Base-by-base conservation (phyloP, 2,329 filamentous ascomycete species). In the Chlorencoelia australis region DNA sequence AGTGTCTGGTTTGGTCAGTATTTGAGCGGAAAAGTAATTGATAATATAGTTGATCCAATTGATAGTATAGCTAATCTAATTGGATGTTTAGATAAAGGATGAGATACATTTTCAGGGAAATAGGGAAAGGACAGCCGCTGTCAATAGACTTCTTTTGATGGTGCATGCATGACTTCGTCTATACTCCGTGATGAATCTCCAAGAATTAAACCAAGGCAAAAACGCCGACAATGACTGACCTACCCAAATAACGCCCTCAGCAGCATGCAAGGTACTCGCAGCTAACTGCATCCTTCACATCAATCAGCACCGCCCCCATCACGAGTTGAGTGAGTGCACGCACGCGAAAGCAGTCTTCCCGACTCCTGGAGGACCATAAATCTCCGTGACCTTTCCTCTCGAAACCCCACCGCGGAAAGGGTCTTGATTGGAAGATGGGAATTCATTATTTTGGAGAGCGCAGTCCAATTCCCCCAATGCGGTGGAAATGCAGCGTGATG, bases 301-400 rank as follows among this genome's bases (percentile, higher is more conserved):
- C 37, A 33, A 37, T 40, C 35, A 56, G 42, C 40, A 30, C 26
- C 13, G 19, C 27, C n/a, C 26, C 17, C 22, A 11, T 26, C 8
- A 35, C 8, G 20, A 5, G 19, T 16, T 20, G 16, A 30, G 11
- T 25, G 6, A 8, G 33, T 19, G 10, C 19, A 45, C 41, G 38
- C 26, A 46, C 46, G 79, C 82, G 49, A 95, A 65, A 9, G 80
- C 69, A 4, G 86, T 94, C 66, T 94, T 95, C 19, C 88, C 89
- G 17, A 74, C 74, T 2, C 87, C 88, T 7, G 85, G 81, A 8
- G 88, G 86, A 0, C 89, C 89, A 72, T 84, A 94, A 33, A 94
- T 64, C 59, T 96, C 89, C 3, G 82, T 83, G 27, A 94, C 69
- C 56, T 86, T 82, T 10, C 87, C 85, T 39, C 78, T 74, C 42